phyloP scores from a whole-genome alignment of 768 basidiomycete genomes.

The Boletus rex-veris region DNA sequence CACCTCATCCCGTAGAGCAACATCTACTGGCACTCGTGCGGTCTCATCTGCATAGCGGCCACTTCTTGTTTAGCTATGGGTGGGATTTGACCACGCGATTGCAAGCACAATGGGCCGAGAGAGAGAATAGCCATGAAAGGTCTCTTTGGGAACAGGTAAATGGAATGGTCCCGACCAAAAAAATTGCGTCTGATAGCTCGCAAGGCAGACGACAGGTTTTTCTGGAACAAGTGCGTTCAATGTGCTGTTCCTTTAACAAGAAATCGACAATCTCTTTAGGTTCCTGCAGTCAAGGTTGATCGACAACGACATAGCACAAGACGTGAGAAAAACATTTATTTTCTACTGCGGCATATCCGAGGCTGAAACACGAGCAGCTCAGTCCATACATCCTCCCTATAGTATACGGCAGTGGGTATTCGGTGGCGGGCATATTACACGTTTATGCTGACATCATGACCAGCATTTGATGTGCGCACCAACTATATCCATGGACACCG shows the following conservation, averaged over 20 bases:
- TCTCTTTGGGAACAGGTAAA: conserved; percentile 77
- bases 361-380: conserved; percentile 47
- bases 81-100: conserved; percentile 87
- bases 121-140: conserved; percentile 48
- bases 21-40: conserved; percentile 84
- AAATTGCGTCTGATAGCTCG: conserved; percentile 10
- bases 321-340: conserved; percentile 46
- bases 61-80: conserved; percentile 85
- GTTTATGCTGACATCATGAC: conserved; percentile 4
- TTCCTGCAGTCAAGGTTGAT: conserved; percentile 62
- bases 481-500: conserved; percentile 72
- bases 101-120: conserved; percentile 72
- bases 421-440: not conserved
- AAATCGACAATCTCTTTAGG: conserved; percentile 24
- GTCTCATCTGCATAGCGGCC: conserved; percentile 75
- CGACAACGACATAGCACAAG: conserved; percentile 50
- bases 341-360: conserved; percentile 6
- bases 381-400: conserved; percentile 88
- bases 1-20: conserved; percentile 82
- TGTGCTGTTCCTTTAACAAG: not conserved
- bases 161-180: conserved; percentile 9
- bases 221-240: conserved; percentile 77
- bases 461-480: conserved; percentile 85
- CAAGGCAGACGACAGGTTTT: conserved; percentile 93
- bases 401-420: conserved; percentile 85